Conservation (phyloP, 2,329 filamentous ascomycete species). For the Pseudovirgaria hyperparasitica region DNA sequence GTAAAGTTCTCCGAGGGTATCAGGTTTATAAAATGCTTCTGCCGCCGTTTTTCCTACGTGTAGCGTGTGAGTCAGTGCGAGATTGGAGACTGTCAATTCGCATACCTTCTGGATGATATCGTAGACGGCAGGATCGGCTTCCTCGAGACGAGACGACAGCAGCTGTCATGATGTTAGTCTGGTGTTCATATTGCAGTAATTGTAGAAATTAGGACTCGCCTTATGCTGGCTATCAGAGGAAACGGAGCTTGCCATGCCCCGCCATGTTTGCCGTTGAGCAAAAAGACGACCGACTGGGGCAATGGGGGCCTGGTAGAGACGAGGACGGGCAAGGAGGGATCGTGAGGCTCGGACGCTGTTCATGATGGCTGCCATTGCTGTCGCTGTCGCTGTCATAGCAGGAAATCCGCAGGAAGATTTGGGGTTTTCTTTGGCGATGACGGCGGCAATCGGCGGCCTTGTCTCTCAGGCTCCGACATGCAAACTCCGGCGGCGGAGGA, state of each 20-base stretch:
- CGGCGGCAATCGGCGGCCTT: constrained; percentile 8
- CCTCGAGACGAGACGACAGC: constrained; percentile 63
- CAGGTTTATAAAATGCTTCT: constrained; percentile 98
- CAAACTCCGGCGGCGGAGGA: constrained; percentile 1
- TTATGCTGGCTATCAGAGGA: constrained; percentile 37
- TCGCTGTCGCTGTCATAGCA: constrained; percentile 5
- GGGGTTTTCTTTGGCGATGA: constrained; percentile 10
- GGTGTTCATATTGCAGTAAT: background rate
- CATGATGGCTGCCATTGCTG: constrained; percentile 29
- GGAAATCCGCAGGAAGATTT: constrained; percentile 6
- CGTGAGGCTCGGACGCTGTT: constrained; percentile 25
- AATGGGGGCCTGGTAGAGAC: constrained; percentile 2
- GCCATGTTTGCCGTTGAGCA: constrained; percentile 21
- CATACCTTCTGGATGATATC: constrained; percentile 81
- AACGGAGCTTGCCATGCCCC: constrained; percentile 28
- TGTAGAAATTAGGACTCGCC: constrained; percentile 15
- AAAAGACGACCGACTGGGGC: constrained; percentile 9
- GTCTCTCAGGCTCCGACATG: background rate
- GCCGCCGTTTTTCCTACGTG: constrained; percentile 75
- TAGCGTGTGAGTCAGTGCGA: constrained; percentile 9
- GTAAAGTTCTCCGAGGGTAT: constrained; percentile 99
- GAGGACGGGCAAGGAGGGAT: constrained; percentile 21
- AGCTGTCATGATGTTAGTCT: constrained; percentile 42
- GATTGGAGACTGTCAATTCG: constrained; percentile 6
- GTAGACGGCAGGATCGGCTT: constrained; percentile 77